phyloP scores from a whole-genome alignment of 2,329 filamentous ascomycete species.

The Pseudogymnoascus pannorum region DNA sequence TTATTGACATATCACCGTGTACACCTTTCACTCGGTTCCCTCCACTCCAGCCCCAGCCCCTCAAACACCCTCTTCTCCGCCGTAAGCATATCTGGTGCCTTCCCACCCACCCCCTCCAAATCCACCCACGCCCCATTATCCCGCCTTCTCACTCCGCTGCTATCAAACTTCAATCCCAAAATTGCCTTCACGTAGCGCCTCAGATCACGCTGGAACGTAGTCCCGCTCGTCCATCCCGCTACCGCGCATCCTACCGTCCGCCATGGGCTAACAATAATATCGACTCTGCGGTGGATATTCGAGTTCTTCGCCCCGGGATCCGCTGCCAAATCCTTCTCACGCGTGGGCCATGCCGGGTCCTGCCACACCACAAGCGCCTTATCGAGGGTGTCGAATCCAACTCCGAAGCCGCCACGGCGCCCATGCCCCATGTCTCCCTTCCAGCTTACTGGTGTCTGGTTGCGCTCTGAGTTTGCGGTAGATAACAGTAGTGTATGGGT shows the following conservation, averaged over 20 bases:
- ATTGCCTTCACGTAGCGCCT: slow-evolving; percentile 69
- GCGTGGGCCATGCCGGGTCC: slow-evolving; percentile 45
- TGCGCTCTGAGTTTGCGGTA: slow-evolving; percentile 62
- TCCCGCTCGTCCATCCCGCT: slow-evolving; percentile 80
- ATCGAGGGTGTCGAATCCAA: slow-evolving; percentile 80
- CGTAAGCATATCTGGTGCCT: slow-evolving; percentile 53
- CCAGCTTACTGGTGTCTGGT: slow-evolving; percentile 53
- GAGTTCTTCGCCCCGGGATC: slow-evolving; percentile 46
- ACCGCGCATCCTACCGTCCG: slow-evolving; percentile 82
- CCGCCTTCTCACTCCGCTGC: slow-evolving; percentile 70
- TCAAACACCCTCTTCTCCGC: slow-evolving; percentile 78
- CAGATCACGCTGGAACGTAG: slow-evolving; percentile 83
- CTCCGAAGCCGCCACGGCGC: slow-evolving; percentile 34
- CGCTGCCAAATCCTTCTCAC: slow-evolving; percentile 26
- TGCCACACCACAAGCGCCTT: slow-evolving; percentile 94
- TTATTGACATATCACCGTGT: slow-evolving; percentile 10
- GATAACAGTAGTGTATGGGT: slow-evolving; percentile 74
- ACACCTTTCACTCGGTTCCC: slow-evolving; percentile 57
- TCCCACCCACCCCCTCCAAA: slow-evolving; percentile 48
- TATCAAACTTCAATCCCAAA: slow-evolving; percentile 79
- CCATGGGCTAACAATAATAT: slow-evolving; percentile 89
- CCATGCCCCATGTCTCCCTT: slow-evolving; percentile 35
- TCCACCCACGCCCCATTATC: slow-evolving; percentile 63
- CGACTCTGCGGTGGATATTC: slow-evolving; percentile 75
- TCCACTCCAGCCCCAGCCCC: slow-evolving; percentile 62